Conservation (phyloP, 2,329 filamentous ascomycete species). For the Ceratocystis harringtonii region DNA sequence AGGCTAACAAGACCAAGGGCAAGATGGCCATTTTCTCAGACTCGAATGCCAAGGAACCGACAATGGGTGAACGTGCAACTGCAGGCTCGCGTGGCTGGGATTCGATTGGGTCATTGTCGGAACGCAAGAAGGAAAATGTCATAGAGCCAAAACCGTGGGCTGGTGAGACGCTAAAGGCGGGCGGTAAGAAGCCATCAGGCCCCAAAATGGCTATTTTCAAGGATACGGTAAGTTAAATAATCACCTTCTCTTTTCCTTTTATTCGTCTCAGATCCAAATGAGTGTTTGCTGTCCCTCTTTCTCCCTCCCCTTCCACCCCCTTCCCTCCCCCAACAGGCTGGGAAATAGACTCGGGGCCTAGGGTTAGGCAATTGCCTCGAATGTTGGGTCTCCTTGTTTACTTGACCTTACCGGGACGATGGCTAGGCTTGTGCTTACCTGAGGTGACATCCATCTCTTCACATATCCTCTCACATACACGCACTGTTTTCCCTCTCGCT, state of each 20-base stretch:
- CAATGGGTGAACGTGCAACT: conserved; percentile 42
- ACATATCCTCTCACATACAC: too few relatives aligned
- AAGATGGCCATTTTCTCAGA: conserved; percentile 53
- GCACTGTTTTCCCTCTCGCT: not conserved
- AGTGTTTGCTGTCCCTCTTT: conserved; percentile 7
- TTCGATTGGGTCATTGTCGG: conserved; percentile 69
- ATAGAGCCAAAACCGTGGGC: conserved; percentile 79
- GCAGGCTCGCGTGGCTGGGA: conserved; percentile 72
- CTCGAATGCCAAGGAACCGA: conserved; percentile 14
- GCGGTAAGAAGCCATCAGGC: conserved; percentile 57
- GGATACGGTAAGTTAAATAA: conserved; percentile 65
- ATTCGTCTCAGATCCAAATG: not conserved
- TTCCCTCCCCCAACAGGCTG: conserved; percentile 5
- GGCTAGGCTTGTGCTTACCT: not conserved
- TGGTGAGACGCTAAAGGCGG: conserved; percentile 77
- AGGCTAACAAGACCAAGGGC: conserved; percentile 36
- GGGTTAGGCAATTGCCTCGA: conserved; percentile 20
- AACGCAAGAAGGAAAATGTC: conserved; percentile 87
- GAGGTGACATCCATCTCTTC: not conserved
- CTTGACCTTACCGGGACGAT: not conserved
- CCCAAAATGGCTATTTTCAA: conserved; percentile 87
- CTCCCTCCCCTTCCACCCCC: conserved; percentile 10
- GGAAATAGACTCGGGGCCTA: not conserved
- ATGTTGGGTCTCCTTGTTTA: not conserved
- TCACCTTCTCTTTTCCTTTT: conserved; percentile 13